Evolutionary conservation across 148 eudicot species (phyloP).

Genomic region (Simmondsia chinensis): DNA sequence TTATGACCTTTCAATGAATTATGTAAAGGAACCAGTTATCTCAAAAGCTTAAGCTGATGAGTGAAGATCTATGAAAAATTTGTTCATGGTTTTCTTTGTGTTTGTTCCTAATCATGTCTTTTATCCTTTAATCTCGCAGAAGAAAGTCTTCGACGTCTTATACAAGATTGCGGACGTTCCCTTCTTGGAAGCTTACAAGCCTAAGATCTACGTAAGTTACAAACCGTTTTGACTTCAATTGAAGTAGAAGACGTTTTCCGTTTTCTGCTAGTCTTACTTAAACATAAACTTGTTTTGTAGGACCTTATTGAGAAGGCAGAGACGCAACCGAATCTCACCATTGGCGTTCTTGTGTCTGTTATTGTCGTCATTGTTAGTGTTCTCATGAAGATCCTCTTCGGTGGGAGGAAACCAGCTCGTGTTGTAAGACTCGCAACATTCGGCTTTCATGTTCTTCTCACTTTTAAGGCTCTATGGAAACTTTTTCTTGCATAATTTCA

Average conservation of each 20-base stretch:
- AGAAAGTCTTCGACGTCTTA: constrained; percentile 63
- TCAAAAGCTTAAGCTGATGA: too few species aligned
- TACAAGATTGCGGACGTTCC: constrained; percentile 90
- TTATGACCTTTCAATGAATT: not conserved
- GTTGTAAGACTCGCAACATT: not conserved
- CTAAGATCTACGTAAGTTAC: constrained; percentile 49
- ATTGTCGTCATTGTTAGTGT: constrained; percentile 35
- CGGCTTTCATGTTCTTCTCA: not conserved
- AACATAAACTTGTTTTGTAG: constrained; percentile 16
- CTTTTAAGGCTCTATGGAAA: too few species aligned
- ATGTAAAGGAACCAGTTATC: not conserved
- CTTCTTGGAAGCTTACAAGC: constrained; percentile 61
- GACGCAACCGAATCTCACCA: constrained; percentile 62
- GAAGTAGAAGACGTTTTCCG: too few species aligned
- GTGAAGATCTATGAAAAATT: too few species aligned
- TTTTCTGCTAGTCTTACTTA: not conserved
- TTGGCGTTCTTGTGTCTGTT: constrained; percentile 52
- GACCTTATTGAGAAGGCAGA: constrained; percentile 88
- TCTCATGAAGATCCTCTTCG: constrained; percentile 54
- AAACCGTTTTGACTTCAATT: too few species aligned
- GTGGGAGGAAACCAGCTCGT: constrained; percentile 88
- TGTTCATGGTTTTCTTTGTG: not conserved
- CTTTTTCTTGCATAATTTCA: too few species aligned
- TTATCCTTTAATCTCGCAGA: constrained; percentile 45
- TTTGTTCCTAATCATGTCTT: not conserved